phyloP scores from a whole-genome alignment of 345 rosid species.

The Citrus unshiu region DNA sequence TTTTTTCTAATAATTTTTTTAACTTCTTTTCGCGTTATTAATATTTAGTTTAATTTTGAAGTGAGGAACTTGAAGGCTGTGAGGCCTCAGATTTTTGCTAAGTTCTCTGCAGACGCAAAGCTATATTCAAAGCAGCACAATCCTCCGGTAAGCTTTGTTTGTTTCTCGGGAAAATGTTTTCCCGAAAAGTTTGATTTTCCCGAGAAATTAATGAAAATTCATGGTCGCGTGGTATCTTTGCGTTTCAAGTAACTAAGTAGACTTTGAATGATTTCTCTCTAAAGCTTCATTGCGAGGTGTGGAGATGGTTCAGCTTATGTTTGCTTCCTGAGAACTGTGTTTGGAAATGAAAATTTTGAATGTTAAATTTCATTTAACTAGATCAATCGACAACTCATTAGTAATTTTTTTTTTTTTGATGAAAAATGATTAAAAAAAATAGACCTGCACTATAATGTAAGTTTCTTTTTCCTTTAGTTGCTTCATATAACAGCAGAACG shows the following conservation, averaged over 20 bases:
- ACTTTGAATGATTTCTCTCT: not conserved
- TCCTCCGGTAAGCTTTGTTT: conserved; percentile 41
- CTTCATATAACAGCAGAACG: not conserved
- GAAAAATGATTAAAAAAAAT: too few relatives aligned
- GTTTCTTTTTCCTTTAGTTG: not conserved
- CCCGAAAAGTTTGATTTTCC: not conserved
- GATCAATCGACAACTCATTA: not conserved
- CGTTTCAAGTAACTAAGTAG: not conserved
- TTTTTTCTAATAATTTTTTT: not conserved
- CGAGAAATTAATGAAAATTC: not conserved
- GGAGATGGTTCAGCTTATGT: not conserved
- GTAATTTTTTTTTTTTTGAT: too few relatives aligned
- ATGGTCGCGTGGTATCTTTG: not conserved
- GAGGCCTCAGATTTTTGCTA: conserved; percentile 44
- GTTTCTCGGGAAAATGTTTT: not conserved
- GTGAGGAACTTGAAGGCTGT: conserved; percentile 49
- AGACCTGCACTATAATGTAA: too few relatives aligned
- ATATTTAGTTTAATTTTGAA: conserved; percentile 14
- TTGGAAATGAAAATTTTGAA: not conserved
- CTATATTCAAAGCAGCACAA: conserved; percentile 36
- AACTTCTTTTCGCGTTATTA: not conserved
- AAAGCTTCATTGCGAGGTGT: not conserved
- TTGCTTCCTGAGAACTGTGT: not conserved
- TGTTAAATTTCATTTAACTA: not conserved
- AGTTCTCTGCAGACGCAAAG: conserved; percentile 55